Evolutionary conservation across 2,329 filamentous ascomycete species (phyloP).

Genomic region (Pseudocercospora crystallina): DNA sequence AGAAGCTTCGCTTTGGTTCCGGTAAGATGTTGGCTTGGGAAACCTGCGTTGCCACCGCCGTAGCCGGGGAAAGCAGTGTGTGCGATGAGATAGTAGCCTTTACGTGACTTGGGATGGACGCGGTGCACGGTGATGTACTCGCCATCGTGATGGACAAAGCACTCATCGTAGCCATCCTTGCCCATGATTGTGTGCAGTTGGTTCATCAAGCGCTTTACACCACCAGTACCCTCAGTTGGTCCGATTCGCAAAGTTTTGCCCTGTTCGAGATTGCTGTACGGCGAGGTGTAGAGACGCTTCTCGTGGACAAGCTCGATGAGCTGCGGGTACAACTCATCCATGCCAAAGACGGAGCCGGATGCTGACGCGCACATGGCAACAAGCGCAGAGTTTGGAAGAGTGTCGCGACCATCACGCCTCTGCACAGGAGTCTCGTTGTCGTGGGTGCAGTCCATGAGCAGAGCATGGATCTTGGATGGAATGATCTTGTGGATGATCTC

Average conservation of each 20-base stretch:
- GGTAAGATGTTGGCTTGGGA: constrained; percentile 74
- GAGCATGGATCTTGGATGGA: constrained; percentile 82
- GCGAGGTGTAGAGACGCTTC: constrained; percentile 76
- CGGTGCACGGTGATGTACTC: constrained; percentile 96
- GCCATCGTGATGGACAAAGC: constrained; percentile 92
- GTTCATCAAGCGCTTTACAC: constrained; percentile 89
- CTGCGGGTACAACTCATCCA: constrained; percentile 92
- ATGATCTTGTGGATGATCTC: constrained; percentile 80
- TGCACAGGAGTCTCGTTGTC: constrained; percentile 96
- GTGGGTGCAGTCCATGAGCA: constrained; percentile 99
- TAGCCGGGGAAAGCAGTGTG: constrained; percentile 95
- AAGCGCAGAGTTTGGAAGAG: constrained; percentile 86
- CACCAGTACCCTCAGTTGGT: constrained; percentile 79
- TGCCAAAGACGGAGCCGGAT: constrained; percentile 94
- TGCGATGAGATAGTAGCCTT: constrained; percentile 92
- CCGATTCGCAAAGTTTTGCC: constrained; percentile 59
- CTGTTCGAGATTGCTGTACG: constrained; percentile 59
- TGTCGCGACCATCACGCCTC: constrained; percentile 91
- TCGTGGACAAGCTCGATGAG: constrained; percentile 93
- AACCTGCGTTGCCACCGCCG: constrained; percentile 76
- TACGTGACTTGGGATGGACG: constrained; percentile 86
- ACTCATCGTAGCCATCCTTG: constrained; percentile 89
- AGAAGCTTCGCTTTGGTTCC: constrained; percentile 84
- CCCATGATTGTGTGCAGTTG: constrained; percentile 95
- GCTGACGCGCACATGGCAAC: constrained; percentile 96